Percentiles rank a stretch among this genome's conserved stretches.
Conservation (phyloP, 805 yeast species). For the Candida arabinofermentans region DNA sequence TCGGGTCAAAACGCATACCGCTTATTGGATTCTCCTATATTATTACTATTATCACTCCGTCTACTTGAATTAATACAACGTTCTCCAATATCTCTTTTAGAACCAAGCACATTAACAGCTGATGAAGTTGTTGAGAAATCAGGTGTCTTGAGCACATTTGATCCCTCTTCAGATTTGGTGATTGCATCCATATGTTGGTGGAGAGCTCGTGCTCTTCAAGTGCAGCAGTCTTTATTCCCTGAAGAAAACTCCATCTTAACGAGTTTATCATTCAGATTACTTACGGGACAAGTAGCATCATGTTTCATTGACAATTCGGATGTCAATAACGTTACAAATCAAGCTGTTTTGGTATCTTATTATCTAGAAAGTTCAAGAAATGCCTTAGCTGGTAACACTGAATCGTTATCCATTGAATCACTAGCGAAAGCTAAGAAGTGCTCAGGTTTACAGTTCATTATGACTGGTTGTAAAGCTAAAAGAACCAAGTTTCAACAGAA, state of each 20-base stretch:
- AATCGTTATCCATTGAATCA: constrained; percentile 53
- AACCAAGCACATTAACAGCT: constrained; percentile 3
- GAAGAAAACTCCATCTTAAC: constrained; percentile 50
- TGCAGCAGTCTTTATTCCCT: constrained; percentile 58
- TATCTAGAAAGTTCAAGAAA: constrained; percentile 67
- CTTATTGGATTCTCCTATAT: constrained; percentile 47
- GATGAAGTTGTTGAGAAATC: constrained; percentile 21
- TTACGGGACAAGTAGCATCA: constrained; percentile 33
- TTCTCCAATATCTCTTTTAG: constrained; percentile 27
- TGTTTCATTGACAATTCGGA: constrained; percentile 31
- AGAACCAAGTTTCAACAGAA: constrained; percentile 77
- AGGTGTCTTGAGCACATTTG: constrained; percentile 6
- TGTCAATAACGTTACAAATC: constrained; percentile 25
- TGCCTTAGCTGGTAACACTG: constrained; percentile 59
- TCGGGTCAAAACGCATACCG: constrained; percentile 69
- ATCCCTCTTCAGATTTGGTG: constrained; percentile 28
- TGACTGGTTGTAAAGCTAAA: constrained; percentile 87
- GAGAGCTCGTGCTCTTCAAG: constrained; percentile 65
- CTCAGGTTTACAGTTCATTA: constrained; percentile 55
- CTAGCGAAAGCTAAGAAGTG: constrained; percentile 53
- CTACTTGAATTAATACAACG: constrained; percentile 39
- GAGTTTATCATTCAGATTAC: constrained; percentile 37
- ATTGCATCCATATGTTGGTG: constrained; percentile 64
- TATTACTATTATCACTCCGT: constrained; percentile 39
- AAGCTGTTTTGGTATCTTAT: constrained; percentile 41